Base-by-base conservation (phyloP, 805 yeast species). In the Yamadazyma tumulicola region DNA sequence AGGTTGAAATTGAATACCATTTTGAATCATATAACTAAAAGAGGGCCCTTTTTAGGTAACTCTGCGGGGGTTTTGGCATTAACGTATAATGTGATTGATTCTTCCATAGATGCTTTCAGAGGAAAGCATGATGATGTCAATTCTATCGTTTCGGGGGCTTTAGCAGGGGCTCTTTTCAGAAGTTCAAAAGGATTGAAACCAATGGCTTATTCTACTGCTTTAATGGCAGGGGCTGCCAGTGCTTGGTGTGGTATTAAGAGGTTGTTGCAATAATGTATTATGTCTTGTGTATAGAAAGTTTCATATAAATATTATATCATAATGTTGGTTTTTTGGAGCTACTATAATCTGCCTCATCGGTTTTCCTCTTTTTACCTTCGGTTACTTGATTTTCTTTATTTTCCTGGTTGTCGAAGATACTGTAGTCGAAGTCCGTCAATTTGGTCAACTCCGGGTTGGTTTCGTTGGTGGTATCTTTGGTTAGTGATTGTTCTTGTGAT, bases 11-110 rank as follows among this genome's bases (percentile, higher is more conserved):
- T 89, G 45, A 93, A 93, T 70, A 88, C 96, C 7, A 72, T 93
- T 28, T 75, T 93, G 52, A 93, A 93, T 71, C 85, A 86, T 55
- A 75, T 93, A 52, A 93, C 98, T 26, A 84, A 87, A 55, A 80
- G 96, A 60, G 98, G 98, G 41, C 98, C 98, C 15, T 91, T 78
- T 61, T 64, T 91, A 55, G 98, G 97, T 49, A 93, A 93, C 69
- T 80, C 83, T 34, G 95, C 96, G 11, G 98, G 97, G 67, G 94
- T 88, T 14, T 72, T 93, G 48, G 96, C 97, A 16, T 64, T 93
- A 51, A 75, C 84, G 45, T 93, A 93, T 66, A 93, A 93, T 66
- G 59, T 91, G 47, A 71, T 86, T 48, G 89, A 88, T 62, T 77
- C 93, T 19, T 57, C 81, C 8, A 69, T 93, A 46, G 97, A 86